phyloP scores from a whole-genome alignment of 805 yeast species.

The Yamadazyma paraphyllophila region DNA sequence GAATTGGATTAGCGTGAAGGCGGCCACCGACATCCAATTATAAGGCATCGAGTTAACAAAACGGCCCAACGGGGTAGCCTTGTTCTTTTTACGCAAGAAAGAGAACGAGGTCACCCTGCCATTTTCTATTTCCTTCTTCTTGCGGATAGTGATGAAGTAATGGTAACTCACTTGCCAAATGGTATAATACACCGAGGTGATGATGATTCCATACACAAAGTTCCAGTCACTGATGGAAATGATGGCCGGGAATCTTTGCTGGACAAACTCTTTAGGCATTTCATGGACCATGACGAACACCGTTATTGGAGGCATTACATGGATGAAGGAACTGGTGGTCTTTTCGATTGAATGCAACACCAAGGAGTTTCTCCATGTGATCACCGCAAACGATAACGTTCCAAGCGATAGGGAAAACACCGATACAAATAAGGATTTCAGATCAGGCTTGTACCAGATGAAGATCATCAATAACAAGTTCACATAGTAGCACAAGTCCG shows the following conservation, averaged over 20 bases:
- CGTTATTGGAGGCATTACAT: conserved; percentile 84
- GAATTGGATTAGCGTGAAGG: conserved; percentile 84
- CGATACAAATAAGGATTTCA: conserved; percentile 69
- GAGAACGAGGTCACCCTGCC: conserved; percentile 89
- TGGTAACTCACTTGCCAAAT: conserved; percentile 91
- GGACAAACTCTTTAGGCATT: conserved; percentile 49
- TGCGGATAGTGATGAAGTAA: conserved; percentile 82
- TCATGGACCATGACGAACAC: conserved; percentile 86
- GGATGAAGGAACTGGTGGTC: conserved; percentile 88
- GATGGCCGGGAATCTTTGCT: conserved; percentile 78
- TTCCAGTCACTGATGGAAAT: conserved; percentile 64
- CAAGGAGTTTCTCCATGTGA: conserved; percentile 92
- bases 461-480: conserved; percentile 66
- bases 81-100: conserved; percentile 70
- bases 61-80: conserved; percentile 62
- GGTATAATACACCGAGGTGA: conserved; percentile 80
- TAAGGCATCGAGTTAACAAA: conserved; percentile 82
- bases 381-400: conserved; percentile 87
- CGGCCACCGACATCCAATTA: conserved; percentile 77
- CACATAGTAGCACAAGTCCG: conserved; percentile 91
- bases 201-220: conserved; percentile 62
- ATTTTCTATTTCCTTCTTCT: conserved; percentile 75
- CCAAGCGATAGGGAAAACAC: conserved; percentile 89
- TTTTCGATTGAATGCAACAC: conserved; percentile 91
- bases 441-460: conserved; percentile 80